Percentiles rank a stretch among this genome's conserved stretches.
phyloP scores from a whole-genome alignment of 306 rosid genomes.

The Malus asiatica region DNA sequence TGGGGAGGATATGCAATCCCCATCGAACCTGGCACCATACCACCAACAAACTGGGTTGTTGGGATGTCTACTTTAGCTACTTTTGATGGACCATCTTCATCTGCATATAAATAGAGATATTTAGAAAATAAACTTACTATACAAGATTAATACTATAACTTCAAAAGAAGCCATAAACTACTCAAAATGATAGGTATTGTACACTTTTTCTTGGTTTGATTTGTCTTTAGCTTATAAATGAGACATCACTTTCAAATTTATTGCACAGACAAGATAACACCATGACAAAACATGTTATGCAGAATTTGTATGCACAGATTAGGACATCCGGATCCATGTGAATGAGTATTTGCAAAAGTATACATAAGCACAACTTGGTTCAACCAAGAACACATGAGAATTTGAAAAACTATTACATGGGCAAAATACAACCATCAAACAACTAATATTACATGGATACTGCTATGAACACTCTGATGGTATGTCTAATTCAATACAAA shows the following conservation, averaged over 20 bases:
- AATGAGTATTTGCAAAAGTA: not conserved
- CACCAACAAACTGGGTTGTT: conserved; percentile 48
- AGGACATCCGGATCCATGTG: not conserved
- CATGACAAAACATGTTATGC: not conserved
- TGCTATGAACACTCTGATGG: not conserved
- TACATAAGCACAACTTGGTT: not conserved
- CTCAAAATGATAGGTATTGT: not conserved
- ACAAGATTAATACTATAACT: not conserved
- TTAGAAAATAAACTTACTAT: conserved; percentile 5
- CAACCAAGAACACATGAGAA: not conserved
- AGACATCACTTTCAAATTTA: not conserved
- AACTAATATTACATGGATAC: not conserved
- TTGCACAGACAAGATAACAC: not conserved
- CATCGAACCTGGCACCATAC: conserved; percentile 60
- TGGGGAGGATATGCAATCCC: conserved; percentile 75
- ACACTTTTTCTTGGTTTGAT: not conserved
- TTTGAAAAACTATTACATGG: not conserved
- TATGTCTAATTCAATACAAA: not conserved
- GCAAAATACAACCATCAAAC: not conserved
- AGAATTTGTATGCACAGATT: not conserved
- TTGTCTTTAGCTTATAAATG: not conserved
- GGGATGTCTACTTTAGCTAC: conserved; percentile 69
- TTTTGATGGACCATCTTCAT: conserved; percentile 68
- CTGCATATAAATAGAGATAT: conserved; percentile 33
- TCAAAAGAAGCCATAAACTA: not conserved